Evolutionary conservation across 805 yeast species (phyloP), one percentile per base, ranked within the genome.

Genomic region (Blastobotrys parvus): DNA sequence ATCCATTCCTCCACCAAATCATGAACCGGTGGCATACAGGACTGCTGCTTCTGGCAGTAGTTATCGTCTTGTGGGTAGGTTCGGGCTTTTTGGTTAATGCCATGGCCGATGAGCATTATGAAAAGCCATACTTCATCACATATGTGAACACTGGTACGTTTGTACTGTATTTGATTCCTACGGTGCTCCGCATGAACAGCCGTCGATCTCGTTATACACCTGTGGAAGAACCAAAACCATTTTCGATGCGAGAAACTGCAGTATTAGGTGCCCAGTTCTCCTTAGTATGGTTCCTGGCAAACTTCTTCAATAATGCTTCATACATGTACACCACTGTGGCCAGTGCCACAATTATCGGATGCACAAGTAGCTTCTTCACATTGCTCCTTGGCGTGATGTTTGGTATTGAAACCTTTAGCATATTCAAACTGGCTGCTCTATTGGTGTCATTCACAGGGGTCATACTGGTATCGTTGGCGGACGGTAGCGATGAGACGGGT

Each of bases 351-450:
- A 90, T 92, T 19, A 64, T 92, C 32, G 83, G 95, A 15, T 83
- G 96, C 30, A 89, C 97, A 0, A 82, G 94, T 3, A 84, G 95
- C 5, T 88, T 92, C 59, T 92, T 92, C 74, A 92, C 98, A 0
- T 70, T 92, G 32, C 53, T 89, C 1, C 72, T 90, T 6, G 97
- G 97, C 1, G 76, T 80, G 42, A 49, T 83, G 20, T 79, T 78
- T 45, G 68, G 79, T 23, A 75, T 88, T 1, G 97, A 90, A 61
- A 63, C 61, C 21, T 74, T 90, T 56, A 82, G 77, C 53, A 56
- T 60, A 15, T 67, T 72, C 38, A 92, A 90, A 58, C 54, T 88
- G 1, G 51, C 72, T 18, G 95, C 95, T 0, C 72, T 90, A 4
- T 45, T 79, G 2, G 67, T 85, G 1, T 79, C 94, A 5, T 77